Base-by-base conservation (phyloP, 2,329 filamentous ascomycete genomes). In the Aspergillus ustus region DNA sequence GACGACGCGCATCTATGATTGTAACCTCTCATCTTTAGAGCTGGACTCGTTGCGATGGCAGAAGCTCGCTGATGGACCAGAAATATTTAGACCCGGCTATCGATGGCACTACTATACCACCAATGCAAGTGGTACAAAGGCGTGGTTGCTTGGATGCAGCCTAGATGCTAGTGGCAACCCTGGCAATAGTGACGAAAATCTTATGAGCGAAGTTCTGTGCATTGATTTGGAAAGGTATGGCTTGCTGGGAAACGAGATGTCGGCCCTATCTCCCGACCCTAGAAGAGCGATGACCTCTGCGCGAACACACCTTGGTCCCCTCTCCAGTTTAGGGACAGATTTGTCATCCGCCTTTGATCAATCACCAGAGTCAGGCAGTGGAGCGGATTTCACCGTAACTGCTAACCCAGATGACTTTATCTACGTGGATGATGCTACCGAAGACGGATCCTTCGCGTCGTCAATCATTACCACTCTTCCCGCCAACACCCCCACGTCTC, bases 71-170 rank as follows among this genome's bases (percentile, higher is more conserved):
- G 94, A 97, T 71, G 95, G 95, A 3, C 90, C 92, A 53, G 95
- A 99, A 73, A 89, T 99, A 37, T 99, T 97, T 79, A 91, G 91
- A 68, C 83, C 88, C 0, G 92, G 91, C n/a, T 98, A 95, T 75
- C 88, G 94, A 62, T 99, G 95, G 95, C 94, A 98, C 76, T 99
- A 99, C 74, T 98, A 95, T 75, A 96, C 93, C 3, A 91, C 97
- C 78, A 96, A 97, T 73, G 89, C 95, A 63, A 92, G 96, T 70
- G 94, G 94, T 6, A 97, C 95, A 7, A 97, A 96, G 74, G 95
- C 93, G 7, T 99, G 95, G 93, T 83, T 99, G 25, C 84, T 99
- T n/a, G 95, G 95, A 8, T 97, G 93, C 71, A 91, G 91, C 2
- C 89, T 91, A 3, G 92, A 97, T 45, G 80, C 84, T 19, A 82